Evolutionary conservation across 148 eudicot species (phyloP).

Genomic region (Silene conica): DNA sequence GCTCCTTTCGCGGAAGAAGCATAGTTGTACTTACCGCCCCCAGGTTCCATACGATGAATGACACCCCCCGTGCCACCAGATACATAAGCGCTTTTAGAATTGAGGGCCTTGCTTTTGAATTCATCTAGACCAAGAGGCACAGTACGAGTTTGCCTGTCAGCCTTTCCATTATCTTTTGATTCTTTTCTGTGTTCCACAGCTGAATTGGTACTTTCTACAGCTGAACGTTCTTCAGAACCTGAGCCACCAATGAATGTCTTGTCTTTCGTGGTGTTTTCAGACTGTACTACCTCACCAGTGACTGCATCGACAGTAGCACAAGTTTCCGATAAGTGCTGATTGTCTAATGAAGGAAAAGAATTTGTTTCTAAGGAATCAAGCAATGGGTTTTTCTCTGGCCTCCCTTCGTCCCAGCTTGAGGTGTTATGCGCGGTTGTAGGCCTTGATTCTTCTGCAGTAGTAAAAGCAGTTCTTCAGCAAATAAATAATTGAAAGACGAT

Average conservation of each 20-base stretch:
- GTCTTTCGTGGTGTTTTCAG: slow-evolving; percentile 8
- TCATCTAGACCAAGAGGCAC: slow-evolving; percentile 78
- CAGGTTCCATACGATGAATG: slow-evolving; percentile 83
- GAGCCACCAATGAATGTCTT: slow-evolving; percentile 5
- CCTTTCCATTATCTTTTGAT: slow-evolving; percentile 30
- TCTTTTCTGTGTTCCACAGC: slow-evolving; percentile 26
- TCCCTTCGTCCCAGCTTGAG: slow-evolving; percentile 49
- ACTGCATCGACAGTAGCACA: slow-evolving; percentile 20
- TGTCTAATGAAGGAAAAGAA: slow-evolving; percentile 15
- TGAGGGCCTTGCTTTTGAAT: slow-evolving; percentile 75
- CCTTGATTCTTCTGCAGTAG: slow-evolving; percentile 46
- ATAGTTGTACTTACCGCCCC: slow-evolving; percentile 86
- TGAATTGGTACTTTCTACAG: slow-evolving; percentile 16
- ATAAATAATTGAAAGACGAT: background rate
- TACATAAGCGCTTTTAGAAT: slow-evolving; percentile 40
- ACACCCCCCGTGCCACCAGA: slow-evolving; percentile 60
- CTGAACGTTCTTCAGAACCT: slow-evolving; percentile 22
- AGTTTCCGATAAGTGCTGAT: slow-evolving; percentile 16
- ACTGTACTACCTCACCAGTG: slow-evolving; percentile 21
- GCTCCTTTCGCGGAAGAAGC: slow-evolving; percentile 95
- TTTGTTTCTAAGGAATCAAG: slow-evolving; percentile 20
- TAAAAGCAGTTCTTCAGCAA: slow-evolving; percentile 14
- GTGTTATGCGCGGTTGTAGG: slow-evolving; percentile 26
- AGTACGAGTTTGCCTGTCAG: slow-evolving; percentile 43
- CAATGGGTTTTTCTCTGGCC: slow-evolving; percentile 22